Evolutionary conservation across 2,329 filamentous ascomycete species (phyloP), one percentile per base, ranked within the genome.

Genomic region (Dothideomycetes sp.): DNA sequence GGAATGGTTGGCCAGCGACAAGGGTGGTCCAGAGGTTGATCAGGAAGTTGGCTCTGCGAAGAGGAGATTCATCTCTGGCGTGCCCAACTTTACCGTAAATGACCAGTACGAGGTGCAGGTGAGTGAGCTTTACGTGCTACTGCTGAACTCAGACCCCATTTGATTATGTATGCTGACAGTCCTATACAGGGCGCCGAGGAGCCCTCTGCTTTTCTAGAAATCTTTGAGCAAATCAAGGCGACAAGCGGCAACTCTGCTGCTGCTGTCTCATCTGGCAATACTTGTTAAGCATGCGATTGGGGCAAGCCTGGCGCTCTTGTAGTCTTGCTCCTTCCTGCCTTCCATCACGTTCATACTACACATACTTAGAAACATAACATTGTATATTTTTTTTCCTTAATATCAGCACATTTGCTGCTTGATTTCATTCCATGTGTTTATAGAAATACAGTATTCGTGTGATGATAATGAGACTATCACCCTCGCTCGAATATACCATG

Each of bases 1-100:
- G 45, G 57, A 61, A 15, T 69, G 65, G 65, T 47, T 69, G 48
- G 52, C 58, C 19, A 53, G 50, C 34, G 66, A 57, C 2, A 64
- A 64, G 43, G 66, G 66, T 15, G 59, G 68, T 14, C 45, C 58
- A 19, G 58, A 63, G 48, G 63, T 67, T 24, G 65, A 67, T 55
- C 62, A 60, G 44, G 66, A 69, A 50, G 66, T 68, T 10, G 50
- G 53, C 57, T 53, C 60, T 54, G 58, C 66, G 37, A 53, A 61
- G 44, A 49, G 51, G 43, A 66, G 70, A 51, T 65, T 67, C 40
- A 69, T 88, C 30, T 69, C 62, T 39, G 82, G 82, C 1, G 84
- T 91, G 45, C 84, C 84, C 5, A 75, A 83, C 56, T 88, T 85
- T 55, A 76, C 76, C 10, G 72, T 91, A 46, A 80, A 88, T 52